These are phyloP conservation scores for Pleurotus giganteus DNA, from an alignment of 768 basidiomycete species.

Conservation along the genomic window DNA sequence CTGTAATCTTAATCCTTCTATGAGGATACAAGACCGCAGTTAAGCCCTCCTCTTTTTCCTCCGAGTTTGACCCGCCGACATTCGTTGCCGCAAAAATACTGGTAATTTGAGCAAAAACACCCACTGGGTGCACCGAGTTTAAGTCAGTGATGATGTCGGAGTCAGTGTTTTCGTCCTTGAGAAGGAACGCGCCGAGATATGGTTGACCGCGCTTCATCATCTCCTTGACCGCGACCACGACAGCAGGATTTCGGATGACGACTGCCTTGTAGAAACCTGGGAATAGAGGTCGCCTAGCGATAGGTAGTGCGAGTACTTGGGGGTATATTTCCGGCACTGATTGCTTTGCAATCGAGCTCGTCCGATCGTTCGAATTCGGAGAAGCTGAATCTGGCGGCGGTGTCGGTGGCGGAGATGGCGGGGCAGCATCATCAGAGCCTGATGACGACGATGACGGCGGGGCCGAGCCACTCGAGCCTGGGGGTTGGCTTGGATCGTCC, in stretches of 20 bases:
- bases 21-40: conserved; percentile 96
- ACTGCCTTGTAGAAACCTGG: conserved; percentile 99
- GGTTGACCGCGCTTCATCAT: conserved; percentile 97
- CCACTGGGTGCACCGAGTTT: conserved; percentile 86
- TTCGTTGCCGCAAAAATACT: conserved; percentile 72
- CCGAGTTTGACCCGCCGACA: conserved; percentile 41
- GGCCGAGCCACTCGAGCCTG: conserved; percentile 17
- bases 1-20: conserved; percentile 83
- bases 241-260: conserved; percentile 85
- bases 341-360: conserved; percentile 72
- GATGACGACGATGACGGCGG: conserved; percentile 34
- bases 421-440: conserved; percentile 20
- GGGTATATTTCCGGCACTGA: conserved; percentile 90
- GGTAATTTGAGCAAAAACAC: conserved; percentile 96
- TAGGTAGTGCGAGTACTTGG: conserved; percentile 91
- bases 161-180: conserved; percentile 92
- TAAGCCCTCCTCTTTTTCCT: conserved; percentile 82
- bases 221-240: conserved; percentile 92
- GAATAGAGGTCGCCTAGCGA: conserved; percentile 92
- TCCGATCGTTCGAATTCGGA: conserved; percentile 22
- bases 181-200: conserved; percentile 93
- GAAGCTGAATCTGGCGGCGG: conserved; percentile 26
- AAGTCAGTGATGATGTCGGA: conserved; percentile 89
- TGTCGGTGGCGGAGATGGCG: conserved; percentile 25
- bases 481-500: conserved; percentile 14